These are phyloP conservation scores for Boletales sp. DNA, from an alignment of 768 basidiomycete genomes.

Conservation along the genomic window DNA sequence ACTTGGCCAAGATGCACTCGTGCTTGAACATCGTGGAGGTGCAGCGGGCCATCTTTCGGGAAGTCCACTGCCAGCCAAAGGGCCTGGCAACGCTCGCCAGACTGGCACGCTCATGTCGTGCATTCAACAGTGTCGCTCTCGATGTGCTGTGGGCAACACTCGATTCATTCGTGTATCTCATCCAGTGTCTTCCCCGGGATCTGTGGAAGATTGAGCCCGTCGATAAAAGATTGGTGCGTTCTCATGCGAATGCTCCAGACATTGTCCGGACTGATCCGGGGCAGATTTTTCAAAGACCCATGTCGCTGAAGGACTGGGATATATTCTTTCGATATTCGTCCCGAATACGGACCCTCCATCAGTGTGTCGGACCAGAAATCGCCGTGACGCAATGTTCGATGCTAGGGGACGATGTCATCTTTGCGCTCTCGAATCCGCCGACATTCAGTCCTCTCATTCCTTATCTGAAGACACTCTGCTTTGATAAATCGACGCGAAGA, in stretches of 20 bases:
- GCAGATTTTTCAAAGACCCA: slow-evolving; percentile 22
- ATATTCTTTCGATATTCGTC: slow-evolving; percentile 25
- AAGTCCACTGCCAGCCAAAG: slow-evolving; percentile 3
- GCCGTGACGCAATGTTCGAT: background rate
- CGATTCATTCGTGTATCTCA: slow-evolving; percentile 19
- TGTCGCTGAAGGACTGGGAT: slow-evolving; percentile 27
- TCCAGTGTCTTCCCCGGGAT: slow-evolving; percentile 26
- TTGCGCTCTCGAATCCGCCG: slow-evolving; percentile 24
- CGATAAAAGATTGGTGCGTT: slow-evolving; percentile 12
- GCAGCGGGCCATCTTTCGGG: slow-evolving; percentile 20
- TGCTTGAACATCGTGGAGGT: slow-evolving; percentile 27
- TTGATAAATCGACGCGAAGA: slow-evolving; percentile 12
- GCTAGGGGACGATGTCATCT: slow-evolving; percentile 20
- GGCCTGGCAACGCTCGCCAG: slow-evolving; percentile 13
- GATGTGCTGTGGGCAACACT: slow-evolving; percentile 23
- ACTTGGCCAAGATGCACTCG: slow-evolving; percentile 17
- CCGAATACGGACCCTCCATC: slow-evolving; percentile 15
- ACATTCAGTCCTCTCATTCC: slow-evolving; percentile 19
- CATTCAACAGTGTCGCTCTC: slow-evolving; percentile 20
- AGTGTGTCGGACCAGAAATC: background rate
- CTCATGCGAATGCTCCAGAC: background rate
- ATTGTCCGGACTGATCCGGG: slow-evolving; percentile 6
- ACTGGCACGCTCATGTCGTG: slow-evolving; percentile 25
- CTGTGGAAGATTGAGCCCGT: slow-evolving; percentile 19
- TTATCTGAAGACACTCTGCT: slow-evolving; percentile 16